Base-by-base conservation (phyloP, 2,329 filamentous ascomycete species). In the Dryadomyces sulphureus region DNA sequence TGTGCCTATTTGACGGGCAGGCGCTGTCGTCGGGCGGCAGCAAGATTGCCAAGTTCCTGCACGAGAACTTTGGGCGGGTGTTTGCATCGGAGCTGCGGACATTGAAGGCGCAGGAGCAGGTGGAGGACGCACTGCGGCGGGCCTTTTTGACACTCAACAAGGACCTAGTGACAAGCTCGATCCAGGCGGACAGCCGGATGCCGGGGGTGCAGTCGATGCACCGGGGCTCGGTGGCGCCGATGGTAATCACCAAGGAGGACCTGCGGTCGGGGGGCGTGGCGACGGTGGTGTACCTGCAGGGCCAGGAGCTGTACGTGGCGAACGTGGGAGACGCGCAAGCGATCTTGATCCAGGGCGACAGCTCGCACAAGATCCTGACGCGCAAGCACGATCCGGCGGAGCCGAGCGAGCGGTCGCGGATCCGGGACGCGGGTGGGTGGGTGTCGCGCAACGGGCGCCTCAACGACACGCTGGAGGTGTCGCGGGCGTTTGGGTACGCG, bases 1-100 rank as follows among this genome's bases (percentile, higher is more conserved):
- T 98, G 40, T 92, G 90, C n/a, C 73, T 98, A 62, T 98, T 98
- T 57, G 93, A 98, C 59, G 92, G 92, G 4, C 86, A 95, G 59
- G 77, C 81, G n/a, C 71, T 93, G 48, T 85, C 86, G 2, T 88
- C 78, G 50, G 85, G 89, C 50, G 93, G 92, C 38, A 95, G 89
- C 51, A 93, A 93, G 66, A 86, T 98, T 54, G 89, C 92, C 53
- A 96, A 95, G 60, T 98, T 86, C 57, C 68, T 98, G 25, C 90
- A 98, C 59, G 92, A 98, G 64, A 90, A 95, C 58, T 95, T 98
- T 62, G 84, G 85, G 21, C 75, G 82, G 49, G 82, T 87, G 16
- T 92, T 98, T 56, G 76, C 77, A 6, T 74, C 82, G 46, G 90
- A 98, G 63, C 64, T 98, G 44, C 87, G 86, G 53, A 75, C 70